Conservation (phyloP, 208 protist genomes). For the Trypanosoma scelopori region DNA sequence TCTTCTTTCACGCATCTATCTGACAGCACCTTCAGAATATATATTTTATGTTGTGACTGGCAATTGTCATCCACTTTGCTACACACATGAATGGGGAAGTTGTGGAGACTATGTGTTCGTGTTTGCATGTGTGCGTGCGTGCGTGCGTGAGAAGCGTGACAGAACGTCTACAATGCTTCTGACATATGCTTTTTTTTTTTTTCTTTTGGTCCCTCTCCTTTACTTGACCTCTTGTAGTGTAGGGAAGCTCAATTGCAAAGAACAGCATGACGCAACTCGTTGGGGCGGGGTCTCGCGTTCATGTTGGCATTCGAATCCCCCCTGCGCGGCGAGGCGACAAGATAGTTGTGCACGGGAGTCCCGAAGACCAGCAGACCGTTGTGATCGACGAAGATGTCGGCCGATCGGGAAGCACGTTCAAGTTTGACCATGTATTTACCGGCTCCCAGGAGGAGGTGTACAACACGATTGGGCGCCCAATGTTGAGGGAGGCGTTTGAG, state of each 20-base stretch:
- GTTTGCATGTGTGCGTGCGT: no score
- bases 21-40: no score
- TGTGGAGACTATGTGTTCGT: no score
- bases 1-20: conserved; percentile 15
- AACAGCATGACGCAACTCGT: conserved; percentile 8
- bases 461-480: conserved; percentile 67
- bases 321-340: conserved; percentile 22
- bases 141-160: no score
- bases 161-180: no score
- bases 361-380: conserved; percentile 16
- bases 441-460: conserved; percentile 60
- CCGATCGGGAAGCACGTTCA: conserved; percentile 16
- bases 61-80: no score
- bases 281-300: conserved; percentile 18
- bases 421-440: conserved; percentile 41
- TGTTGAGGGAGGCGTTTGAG: conserved; percentile 81
- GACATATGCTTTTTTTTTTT: no score
- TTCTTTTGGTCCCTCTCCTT: conserved; percentile 6
- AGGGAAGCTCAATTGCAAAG: neutral
- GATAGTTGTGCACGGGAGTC: conserved; percentile 10
- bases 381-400: conserved; percentile 13
- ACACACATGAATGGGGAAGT: neutral
- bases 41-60: no score
- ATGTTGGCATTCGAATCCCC: conserved; percentile 27
- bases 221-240: conserved; percentile 1